A percentile compares a stretch with the other conserved stretches of the same genome.
These are phyloP conservation scores for Penicillium psychrosexuale DNA, from an alignment of 2,329 filamentous ascomycete genomes.

Conservation along the genomic window DNA sequence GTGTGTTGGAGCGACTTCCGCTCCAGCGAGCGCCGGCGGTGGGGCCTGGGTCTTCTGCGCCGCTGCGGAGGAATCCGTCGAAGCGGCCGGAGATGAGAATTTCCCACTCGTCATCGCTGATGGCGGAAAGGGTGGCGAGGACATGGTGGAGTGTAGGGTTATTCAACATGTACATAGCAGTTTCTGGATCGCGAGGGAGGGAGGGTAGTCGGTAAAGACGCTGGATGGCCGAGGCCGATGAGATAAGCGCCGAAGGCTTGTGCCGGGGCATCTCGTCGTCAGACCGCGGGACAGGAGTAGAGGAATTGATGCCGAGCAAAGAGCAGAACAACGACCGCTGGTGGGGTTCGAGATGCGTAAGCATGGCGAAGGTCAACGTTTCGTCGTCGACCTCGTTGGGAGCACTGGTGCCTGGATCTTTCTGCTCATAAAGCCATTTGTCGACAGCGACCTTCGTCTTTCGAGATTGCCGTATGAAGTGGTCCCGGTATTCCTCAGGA, in stretches of 20 bases:
- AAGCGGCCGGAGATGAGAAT: constrained; percentile 91
- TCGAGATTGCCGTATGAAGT: constrained; percentile 86
- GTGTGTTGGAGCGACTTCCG: constrained; percentile 42
- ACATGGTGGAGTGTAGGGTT: constrained; percentile 80
- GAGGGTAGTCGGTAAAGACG: constrained; percentile 74
- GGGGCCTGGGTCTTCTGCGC: constrained; percentile 61
- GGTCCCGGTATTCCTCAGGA: constrained; percentile 85
- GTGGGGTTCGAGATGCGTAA: constrained; percentile 75
- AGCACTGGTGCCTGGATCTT: constrained; percentile 67
- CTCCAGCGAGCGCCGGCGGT: constrained; percentile 28
- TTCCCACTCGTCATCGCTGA: constrained; percentile 93
- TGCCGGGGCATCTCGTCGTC: constrained; percentile 63
- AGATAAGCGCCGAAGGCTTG: constrained; percentile 70
- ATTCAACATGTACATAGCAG: constrained; percentile 79
- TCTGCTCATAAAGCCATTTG: constrained; percentile 80
- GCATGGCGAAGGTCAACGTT: constrained; percentile 86
- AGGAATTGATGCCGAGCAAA: constrained; percentile 61
- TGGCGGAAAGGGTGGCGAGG: constrained; percentile 79
- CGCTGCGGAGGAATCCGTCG: constrained; percentile 92
- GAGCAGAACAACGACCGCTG: constrained; percentile 80
- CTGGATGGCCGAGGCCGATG: constrained; percentile 75
- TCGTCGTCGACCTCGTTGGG: constrained; percentile 92
- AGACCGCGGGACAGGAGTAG: constrained; percentile 57
- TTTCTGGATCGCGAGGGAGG: constrained; percentile 78
- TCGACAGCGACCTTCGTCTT: constrained; percentile 91